These are phyloP conservation scores for Trypanosoma melophagium DNA, from an alignment of 208 protist genomes.

Conservation along the genomic window DNA sequence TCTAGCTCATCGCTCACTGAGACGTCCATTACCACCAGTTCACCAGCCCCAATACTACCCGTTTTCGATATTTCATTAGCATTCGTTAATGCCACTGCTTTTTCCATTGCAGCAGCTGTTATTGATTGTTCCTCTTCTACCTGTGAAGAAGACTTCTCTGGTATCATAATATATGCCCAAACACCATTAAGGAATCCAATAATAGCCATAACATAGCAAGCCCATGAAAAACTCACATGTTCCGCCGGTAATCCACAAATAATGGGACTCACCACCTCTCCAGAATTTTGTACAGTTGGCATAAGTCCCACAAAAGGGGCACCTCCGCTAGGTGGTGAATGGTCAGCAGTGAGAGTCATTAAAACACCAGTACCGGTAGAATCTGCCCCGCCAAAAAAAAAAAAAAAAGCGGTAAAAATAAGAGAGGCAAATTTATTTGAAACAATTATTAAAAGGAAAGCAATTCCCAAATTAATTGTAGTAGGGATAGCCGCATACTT, in stretches of 20 bases:
- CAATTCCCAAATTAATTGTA: constrained; percentile 39
- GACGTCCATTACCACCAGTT: too few relatives aligned
- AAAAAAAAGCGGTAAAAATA: constrained; percentile 38
- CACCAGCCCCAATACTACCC: neutral
- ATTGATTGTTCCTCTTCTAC: constrained; percentile 2
- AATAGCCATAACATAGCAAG: constrained; percentile 45
- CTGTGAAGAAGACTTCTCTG: constrained; percentile 26
- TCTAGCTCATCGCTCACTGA: too few relatives aligned
- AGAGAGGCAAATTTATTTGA: constrained; percentile 35
- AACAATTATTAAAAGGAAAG: constrained; percentile 53
- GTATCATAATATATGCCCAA: constrained; percentile 51
- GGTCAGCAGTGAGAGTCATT: constrained; percentile 73
- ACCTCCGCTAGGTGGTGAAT: constrained; percentile 47
- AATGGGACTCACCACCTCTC: constrained; percentile 62
- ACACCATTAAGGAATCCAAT: constrained; percentile 40
- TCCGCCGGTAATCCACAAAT: constrained; percentile 40
- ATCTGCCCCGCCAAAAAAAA: constrained; percentile 70
- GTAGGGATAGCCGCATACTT: constrained; percentile 65
- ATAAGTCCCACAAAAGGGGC: constrained; percentile 81
- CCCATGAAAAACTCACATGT: constrained; percentile 33
- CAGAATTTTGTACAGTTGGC: constrained; percentile 65
- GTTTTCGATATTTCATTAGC: neutral
- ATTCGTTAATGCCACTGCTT: neutral
- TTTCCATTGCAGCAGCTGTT: neutral
- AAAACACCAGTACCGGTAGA: constrained; percentile 64